A percentile compares a stretch with the other conserved stretches of the same genome.
Evolutionary conservation across 2,329 filamentous ascomycete species (phyloP).

Genomic region (Sporothrix sp.): DNA sequence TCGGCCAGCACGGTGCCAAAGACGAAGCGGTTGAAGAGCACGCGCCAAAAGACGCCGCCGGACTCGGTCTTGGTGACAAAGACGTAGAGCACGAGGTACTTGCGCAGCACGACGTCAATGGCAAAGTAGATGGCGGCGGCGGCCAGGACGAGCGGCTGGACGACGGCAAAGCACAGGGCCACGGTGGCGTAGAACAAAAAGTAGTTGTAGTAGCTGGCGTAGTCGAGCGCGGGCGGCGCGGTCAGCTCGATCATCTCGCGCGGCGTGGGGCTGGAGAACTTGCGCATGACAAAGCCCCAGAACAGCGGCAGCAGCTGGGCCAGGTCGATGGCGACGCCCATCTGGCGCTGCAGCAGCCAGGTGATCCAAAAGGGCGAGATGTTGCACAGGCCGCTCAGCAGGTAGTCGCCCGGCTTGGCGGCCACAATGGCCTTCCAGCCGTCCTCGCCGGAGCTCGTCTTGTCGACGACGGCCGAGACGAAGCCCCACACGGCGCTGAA

Average conservation of each 20-base stretch:
- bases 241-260: slow-evolving; percentile 86
- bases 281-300: slow-evolving; percentile 77
- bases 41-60: slow-evolving; percentile 84
- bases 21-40: slow-evolving; percentile 85
- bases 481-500: slow-evolving; percentile 78
- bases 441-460: slow-evolving; percentile 45
- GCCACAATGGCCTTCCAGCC: slow-evolving; percentile 60
- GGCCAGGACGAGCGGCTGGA: slow-evolving; percentile 80
- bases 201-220: slow-evolving; percentile 96
- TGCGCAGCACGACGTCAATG: slow-evolving; percentile 83
- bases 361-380: slow-evolving; percentile 91
- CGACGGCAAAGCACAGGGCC: slow-evolving; percentile 68
- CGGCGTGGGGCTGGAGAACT: slow-evolving; percentile 78
- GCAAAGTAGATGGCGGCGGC: slow-evolving; percentile 84
- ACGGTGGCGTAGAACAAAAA: slow-evolving; percentile 93
- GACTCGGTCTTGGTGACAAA: slow-evolving; percentile 97
- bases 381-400: slow-evolving; percentile 62
- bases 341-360: slow-evolving; percentile 83
- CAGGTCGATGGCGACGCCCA: slow-evolving; percentile 90
- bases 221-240: slow-evolving; percentile 86
- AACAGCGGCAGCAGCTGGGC: slow-evolving; percentile 75
- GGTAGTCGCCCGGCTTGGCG: slow-evolving; percentile 49
- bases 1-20: slow-evolving; percentile 74
- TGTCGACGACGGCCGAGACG: slow-evolving; percentile 52
- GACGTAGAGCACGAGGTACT: slow-evolving; percentile 88